A percentile compares a stretch with the other conserved stretches of the same genome.
phyloP scores from a whole-genome alignment of 208 protist genomes.

The Trypanosoma mega region DNA sequence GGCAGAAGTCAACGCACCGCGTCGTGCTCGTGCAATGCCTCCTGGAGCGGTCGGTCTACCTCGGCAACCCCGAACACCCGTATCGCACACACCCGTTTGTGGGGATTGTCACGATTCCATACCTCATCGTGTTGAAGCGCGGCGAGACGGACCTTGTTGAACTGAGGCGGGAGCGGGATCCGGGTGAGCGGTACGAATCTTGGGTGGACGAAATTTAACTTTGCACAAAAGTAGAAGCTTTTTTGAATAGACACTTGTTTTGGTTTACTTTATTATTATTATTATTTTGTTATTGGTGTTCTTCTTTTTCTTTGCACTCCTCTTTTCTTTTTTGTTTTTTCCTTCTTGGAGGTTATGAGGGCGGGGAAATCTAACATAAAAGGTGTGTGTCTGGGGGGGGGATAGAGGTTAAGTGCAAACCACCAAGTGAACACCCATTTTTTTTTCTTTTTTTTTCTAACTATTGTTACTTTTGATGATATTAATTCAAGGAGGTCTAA shows the following conservation, averaged over 20 bases:
- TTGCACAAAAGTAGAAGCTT: neutral
- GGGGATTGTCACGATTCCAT: slow-evolving; percentile 19
- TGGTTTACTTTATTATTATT: slow-evolving; percentile 15
- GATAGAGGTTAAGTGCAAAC: too few species aligned
- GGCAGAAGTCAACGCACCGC: slow-evolving; percentile 23
- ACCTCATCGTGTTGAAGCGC: slow-evolving; percentile 23
- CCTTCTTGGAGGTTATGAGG: neutral
- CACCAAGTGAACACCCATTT: too few species aligned
- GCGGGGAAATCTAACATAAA: too few species aligned
- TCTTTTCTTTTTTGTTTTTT: slow-evolving; percentile 3
- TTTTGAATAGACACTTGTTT: slow-evolving; percentile 12
- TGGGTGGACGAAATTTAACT: slow-evolving; percentile 24
- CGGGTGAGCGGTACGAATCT: slow-evolving; percentile 20
- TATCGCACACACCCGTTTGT: slow-evolving; percentile 57
- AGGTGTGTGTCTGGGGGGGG: neutral
- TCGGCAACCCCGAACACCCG: slow-evolving; percentile 54
- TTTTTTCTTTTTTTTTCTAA: too few species aligned
- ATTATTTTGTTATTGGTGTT: neutral
- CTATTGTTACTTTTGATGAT: too few species aligned
- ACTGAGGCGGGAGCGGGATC: slow-evolving; percentile 12
- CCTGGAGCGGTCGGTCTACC: slow-evolving; percentile 63
- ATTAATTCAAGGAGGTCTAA: too few species aligned
- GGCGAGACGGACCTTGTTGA: slow-evolving; percentile 5
- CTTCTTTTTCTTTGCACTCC: neutral
- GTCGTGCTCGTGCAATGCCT: slow-evolving; percentile 60